phyloP scores from a whole-genome alignment of 1,284 basidiomycete species.

The Ganoderma lingzhi region DNA sequence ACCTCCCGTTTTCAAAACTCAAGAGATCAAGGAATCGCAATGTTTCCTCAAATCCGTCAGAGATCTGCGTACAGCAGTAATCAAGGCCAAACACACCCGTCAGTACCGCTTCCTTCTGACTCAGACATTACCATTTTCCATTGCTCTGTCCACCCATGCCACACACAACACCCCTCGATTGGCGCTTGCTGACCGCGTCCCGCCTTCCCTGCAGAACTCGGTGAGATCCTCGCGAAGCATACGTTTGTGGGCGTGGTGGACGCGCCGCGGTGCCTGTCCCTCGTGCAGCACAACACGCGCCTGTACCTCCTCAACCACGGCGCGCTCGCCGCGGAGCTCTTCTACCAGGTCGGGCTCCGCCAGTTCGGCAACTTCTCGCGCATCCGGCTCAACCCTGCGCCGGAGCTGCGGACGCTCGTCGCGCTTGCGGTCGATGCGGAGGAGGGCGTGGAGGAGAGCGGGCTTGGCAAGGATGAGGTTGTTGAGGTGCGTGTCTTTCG shows the following conservation, averaged over 20 bases:
- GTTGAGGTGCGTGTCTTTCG: slow-evolving; percentile 65
- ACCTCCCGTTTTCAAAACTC: slow-evolving; percentile 40
- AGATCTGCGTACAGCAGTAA: slow-evolving; percentile 68
- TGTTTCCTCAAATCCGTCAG: slow-evolving; percentile 86
- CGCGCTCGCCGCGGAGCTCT: slow-evolving; percentile 89
- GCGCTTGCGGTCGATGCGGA: slow-evolving; percentile 84
- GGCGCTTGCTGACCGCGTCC: slow-evolving; percentile 3
- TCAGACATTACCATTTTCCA: background rate
- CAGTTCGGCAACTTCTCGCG: slow-evolving; percentile 90
- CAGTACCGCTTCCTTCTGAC: slow-evolving; percentile 38
- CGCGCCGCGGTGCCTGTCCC: slow-evolving; percentile 72
- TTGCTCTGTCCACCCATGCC: background rate
- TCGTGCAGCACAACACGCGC: slow-evolving; percentile 90
- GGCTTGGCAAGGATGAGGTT: slow-evolving; percentile 65
- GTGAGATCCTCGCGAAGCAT: slow-evolving; percentile 87
- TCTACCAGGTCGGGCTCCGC: slow-evolving; percentile 92
- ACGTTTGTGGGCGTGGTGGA: slow-evolving; percentile 96
- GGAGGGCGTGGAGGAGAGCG: slow-evolving; percentile 57
- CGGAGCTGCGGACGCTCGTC: slow-evolving; percentile 75
- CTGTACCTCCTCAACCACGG: slow-evolving; percentile 92
- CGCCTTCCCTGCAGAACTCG: slow-evolving; percentile 63
- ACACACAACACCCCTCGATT: background rate
- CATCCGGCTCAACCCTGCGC: slow-evolving; percentile 86
- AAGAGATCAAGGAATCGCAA: slow-evolving; percentile 79
- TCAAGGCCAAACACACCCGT: slow-evolving; percentile 77